Percentiles rank a stretch among this genome's conserved stretches.
Conservation (phyloP, 768 basidiomycete genomes). For the Mycena epipterygia region DNA sequence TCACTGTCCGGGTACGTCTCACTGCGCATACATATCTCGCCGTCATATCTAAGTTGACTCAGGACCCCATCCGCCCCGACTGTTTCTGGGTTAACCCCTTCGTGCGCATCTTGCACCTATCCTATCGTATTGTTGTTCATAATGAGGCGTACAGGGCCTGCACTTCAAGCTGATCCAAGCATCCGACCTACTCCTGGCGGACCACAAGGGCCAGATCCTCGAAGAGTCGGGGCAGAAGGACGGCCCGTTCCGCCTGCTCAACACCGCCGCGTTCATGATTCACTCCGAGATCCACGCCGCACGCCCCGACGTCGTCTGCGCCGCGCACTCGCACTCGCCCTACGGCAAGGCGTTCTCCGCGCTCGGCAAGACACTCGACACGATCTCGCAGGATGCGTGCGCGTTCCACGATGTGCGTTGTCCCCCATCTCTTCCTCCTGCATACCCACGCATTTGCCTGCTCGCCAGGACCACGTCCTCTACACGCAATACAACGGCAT, state of each 20-base stretch:
- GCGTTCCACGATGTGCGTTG: constrained; percentile 53
- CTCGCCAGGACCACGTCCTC: constrained; percentile 53
- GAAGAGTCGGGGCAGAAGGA: constrained; percentile 44
- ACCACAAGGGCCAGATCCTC: constrained; percentile 47
- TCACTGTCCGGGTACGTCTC: constrained; percentile 57
- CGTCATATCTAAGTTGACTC: background rate
- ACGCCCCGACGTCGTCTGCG: constrained; percentile 61
- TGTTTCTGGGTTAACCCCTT: constrained; percentile 67
- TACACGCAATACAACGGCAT: constrained; percentile 64
- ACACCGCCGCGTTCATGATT: constrained; percentile 52
- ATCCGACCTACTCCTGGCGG: constrained; percentile 59
- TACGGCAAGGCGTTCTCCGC: constrained; percentile 65
- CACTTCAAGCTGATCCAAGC: constrained; percentile 63
- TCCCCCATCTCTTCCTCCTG: no score
- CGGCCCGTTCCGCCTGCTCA: constrained; percentile 40
- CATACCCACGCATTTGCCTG: no score
- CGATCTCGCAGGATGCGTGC: constrained; percentile 60
- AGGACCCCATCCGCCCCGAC: constrained; percentile 54
- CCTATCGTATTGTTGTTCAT: no score
- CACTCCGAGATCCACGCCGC: constrained; percentile 60
- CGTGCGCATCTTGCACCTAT: no score
- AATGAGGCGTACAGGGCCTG: constrained; percentile 45
- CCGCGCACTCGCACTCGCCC: constrained; percentile 63
- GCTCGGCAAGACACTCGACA: constrained; percentile 57
- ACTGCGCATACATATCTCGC: no score